phyloP scores from a whole-genome alignment of 1,284 basidiomycete genomes.

The Tilletiopsis washingtonensis region DNA sequence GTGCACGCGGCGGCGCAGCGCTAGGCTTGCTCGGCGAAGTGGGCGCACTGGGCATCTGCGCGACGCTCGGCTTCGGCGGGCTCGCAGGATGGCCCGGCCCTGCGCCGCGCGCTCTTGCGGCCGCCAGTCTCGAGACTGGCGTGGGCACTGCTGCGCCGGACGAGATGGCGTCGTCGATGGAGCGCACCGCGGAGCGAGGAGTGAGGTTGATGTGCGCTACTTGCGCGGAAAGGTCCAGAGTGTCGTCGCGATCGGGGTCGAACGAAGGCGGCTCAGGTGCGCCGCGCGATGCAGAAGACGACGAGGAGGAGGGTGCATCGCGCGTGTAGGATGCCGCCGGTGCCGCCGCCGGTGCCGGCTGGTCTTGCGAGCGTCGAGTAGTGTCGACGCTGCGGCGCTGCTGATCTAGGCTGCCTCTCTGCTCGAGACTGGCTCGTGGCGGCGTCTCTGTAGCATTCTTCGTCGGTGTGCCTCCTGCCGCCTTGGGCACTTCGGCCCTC shows the following conservation, averaged over 20 bases:
- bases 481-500: constrained; percentile 5
- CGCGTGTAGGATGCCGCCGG: constrained; percentile 15
- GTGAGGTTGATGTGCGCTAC: neutral
- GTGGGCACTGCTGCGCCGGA: constrained; percentile 1
- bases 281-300: constrained; percentile 4
- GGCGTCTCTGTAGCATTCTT: neutral
- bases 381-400: neutral
- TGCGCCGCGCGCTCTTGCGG: constrained; percentile 14
- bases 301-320: constrained; percentile 8
- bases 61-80: constrained; percentile 6
- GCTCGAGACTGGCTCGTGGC: no score
- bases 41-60: neutral
- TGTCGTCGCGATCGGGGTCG: neutral
- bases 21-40: neutral
- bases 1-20: neutral
- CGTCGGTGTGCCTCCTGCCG: neutral
- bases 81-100: constrained; percentile 13
- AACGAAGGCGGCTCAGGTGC: constrained; percentile 7
- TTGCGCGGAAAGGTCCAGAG: neutral
- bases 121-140: neutral
- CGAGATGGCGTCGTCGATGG: constrained; percentile 22
- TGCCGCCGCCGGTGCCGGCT: constrained; percentile 13
- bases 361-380: neutral
- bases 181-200: constrained; percentile 11
- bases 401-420: neutral